These are phyloP conservation scores for Xylaria intraflava DNA, from an alignment of 495 filamentous ascomycete genomes.

Conservation along the genomic window DNA sequence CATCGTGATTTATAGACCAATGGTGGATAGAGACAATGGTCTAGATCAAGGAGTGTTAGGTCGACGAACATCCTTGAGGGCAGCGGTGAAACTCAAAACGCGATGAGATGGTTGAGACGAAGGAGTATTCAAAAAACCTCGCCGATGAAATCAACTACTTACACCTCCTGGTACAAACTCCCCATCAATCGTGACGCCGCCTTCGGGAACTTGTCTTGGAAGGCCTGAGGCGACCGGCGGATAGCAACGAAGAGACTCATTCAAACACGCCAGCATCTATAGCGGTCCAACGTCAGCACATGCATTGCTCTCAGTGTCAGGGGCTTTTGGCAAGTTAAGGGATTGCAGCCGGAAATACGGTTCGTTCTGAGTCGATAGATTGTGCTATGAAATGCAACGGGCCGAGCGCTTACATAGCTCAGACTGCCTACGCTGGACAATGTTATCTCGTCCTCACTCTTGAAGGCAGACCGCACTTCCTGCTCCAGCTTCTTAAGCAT, in stretches of 20 bases:
- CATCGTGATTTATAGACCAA: constrained; percentile 37
- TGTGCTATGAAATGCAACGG: too few species aligned
- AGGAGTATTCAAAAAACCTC: too few species aligned
- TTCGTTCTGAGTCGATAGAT: not conserved
- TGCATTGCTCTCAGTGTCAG: not conserved
- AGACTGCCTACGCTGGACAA: constrained; percentile 38
- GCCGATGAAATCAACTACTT: too few species aligned
- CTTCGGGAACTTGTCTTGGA: constrained; percentile 37
- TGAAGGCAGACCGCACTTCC: constrained; percentile 43
- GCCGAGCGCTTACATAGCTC: constrained; percentile 28
- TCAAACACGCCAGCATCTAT: constrained; percentile 44
- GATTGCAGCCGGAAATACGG: not conserved
- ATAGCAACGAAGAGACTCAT: constrained; percentile 54
- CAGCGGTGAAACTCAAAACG: too few species aligned
- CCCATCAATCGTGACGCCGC: constrained; percentile 43
- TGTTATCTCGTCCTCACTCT: constrained; percentile 39
- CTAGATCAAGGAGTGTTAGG: not conserved
- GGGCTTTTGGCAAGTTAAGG: too few species aligned
- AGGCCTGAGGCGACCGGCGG: constrained; percentile 46
- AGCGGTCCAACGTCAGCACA: not conserved
- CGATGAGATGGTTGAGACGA: too few species aligned
- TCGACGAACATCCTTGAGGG: too few species aligned
- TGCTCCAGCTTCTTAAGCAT: constrained; percentile 30
- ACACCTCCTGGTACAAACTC: constrained; percentile 35
- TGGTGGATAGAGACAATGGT: constrained; percentile 42